Evolutionary conservation across 2,329 filamentous ascomycete species (phyloP), one percentile per base, ranked within the genome.

Genomic region (Leptographium flavum): DNA sequence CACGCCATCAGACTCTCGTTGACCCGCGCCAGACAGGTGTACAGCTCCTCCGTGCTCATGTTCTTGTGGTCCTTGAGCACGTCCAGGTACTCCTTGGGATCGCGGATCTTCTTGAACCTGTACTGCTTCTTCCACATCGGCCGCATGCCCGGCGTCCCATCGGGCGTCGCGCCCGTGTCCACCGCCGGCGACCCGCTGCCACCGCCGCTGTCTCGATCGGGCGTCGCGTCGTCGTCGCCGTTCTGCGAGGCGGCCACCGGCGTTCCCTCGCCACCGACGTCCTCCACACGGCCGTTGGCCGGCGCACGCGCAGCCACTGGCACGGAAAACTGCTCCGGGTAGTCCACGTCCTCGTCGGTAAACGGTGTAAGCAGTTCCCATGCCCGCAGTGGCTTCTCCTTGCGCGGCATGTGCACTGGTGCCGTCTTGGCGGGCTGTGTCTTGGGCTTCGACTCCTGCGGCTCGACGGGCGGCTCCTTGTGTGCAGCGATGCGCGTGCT

Each of bases 1-100:
- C 70, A 76, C 19, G 67, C 60, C n/a, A 62, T 56, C 42, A 79
- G 53, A 3, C 65, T 63, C 22, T 65, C 52, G 47, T 68, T 70
- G 43, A 68, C 60, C 25, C 66, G 63, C 10, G 67, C 63, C 5
- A 74, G 52, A 8, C 64, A 56, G 27, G 62, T 58, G 32, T 64
- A 69, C 8, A 77, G 57, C 15, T 73, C 68, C 5, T 60, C 60
- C 1, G 62, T 64, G 2, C 64, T 55, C 57, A 76, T 65, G 10
- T 69, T 61, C 49, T 75, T 69, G 52, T 63, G 62, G 46, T 74
- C 64, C 45, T 74, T 64, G 25, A 79, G 58, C 2, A 66, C 61
- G 2, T 66, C 60, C 31, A 63, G 56, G 47, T 70, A 74, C 9
- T 73, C 68, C 3, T 70, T 63, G 0, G 70, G 60, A 36, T 73